Evolutionary conservation across 257 asterid species (phyloP), one percentile per base, ranked within the genome.

Genomic region (Thymus quinquecostatus): DNA sequence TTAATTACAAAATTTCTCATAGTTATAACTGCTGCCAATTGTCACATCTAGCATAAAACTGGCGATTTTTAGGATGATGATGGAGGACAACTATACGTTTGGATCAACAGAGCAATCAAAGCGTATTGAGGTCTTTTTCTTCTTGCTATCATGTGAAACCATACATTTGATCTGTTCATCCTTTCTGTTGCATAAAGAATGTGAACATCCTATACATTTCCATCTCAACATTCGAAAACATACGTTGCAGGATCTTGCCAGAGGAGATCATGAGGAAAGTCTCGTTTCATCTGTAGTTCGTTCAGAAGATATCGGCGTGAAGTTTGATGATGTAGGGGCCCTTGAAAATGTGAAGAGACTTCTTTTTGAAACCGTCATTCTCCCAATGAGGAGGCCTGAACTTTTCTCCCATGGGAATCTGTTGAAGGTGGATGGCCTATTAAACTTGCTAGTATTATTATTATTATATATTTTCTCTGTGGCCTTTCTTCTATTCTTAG

Each of bases 311-410:
- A 82, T 86, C 21, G 90, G 91, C 58, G 86, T 89, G 61, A 86
- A 76, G 76, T 89, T 89, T 68, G 88, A 83, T 70, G 93, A 89
- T 76, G 80, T 89, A 68, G 96, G 96, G 74, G 96, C 91, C 62
- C 88, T 83, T 76, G 93, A 89, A 77, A 86, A 82, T 61, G 91
- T 87, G 69, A 89, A 87, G 69, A 83, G 70, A 66, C 79, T 84
- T 2, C 72, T 89, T 36, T 77, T 83, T 67, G 93, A 89, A 70
- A 89, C 87, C 68, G 91, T 85, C 10, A 82, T 89, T 71, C 93
- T 89, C 65, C 96, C 96, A 71, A 30, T 58, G 41, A 58, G 63
- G 73, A 82, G 89, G 79, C 96, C 96, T n/a, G 93, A 87, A 79
- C 89, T 89, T 72, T 89, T 89, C 83, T 64, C 91, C 45, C 86